Base-by-base conservation (phyloP, 345 rosid genomes). In the Corymbia maculata region DNA sequence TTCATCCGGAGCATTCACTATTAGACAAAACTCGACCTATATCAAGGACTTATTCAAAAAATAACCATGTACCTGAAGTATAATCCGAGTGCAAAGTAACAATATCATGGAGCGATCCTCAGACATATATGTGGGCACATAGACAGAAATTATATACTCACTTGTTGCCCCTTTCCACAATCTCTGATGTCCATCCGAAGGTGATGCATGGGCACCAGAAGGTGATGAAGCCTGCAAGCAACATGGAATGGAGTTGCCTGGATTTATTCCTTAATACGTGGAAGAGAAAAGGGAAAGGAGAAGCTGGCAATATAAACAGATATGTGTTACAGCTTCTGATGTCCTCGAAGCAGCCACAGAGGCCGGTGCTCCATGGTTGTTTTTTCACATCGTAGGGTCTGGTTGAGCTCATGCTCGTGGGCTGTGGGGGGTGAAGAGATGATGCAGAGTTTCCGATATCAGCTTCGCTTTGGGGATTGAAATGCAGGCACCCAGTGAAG, bases 171-270 rank as follows among this genome's bases (percentile, higher is more conserved):
- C 94, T 68, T 90, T 92, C 94, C 2, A 90, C 93, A 50, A 92
- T 89, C 86, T 92, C 92, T 66, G 94, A 88, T 75, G 90, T 88
- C 87, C 50, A 88, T n/a, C 93, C 94, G 16, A 92, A 92, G 19
- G 93, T 90, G 85, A 88, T 85, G 80, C 93, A 91, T 6, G 93
- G 94, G 59, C 94, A 93, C 92, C 92, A 93, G 16, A 66, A 91
- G 8, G 94, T 93, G 66, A 55, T 26, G 61, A 26, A 55, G 61
- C 61, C 61, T 55, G 61, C 66, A n/a, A 59, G 30, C 66, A 2
- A 91, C 15, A 36, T 90, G 91, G 51, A 93, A 92, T 92, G 89
- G 28, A 59, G 4, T 26, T 59, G 68, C 17, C 86, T 26, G 66
- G 66, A 13, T 59, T 4, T 59, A 59, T 59, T 59, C 66, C n/a